A percentile compares a stretch with the other conserved stretches of the same genome.
These are phyloP conservation scores for Typha latifolia DNA, from an alignment of 176 grass and related monocot species.

Conservation along the genomic window DNA sequence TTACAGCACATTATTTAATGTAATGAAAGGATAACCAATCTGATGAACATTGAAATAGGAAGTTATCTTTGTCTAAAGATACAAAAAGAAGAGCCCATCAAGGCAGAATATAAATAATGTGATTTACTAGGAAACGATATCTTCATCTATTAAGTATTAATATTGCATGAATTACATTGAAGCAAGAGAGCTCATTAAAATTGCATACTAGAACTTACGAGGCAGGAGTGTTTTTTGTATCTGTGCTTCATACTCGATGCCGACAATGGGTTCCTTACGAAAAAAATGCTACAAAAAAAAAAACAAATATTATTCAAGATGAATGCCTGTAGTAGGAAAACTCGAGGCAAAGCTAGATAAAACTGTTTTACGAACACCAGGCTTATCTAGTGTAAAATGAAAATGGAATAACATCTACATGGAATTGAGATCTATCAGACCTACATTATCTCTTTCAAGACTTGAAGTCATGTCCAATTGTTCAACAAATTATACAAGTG, in stretches of 20 bases:
- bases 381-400: neutral
- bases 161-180: too few species aligned
- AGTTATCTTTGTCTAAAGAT: too few species aligned
- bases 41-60: too few species aligned
- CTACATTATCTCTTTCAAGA: too few species aligned
- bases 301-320: slow-evolving; percentile 19
- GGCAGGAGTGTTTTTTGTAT: slow-evolving; percentile 97
- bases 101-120: too few species aligned
- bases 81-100: too few species aligned
- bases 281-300: slow-evolving; percentile 79
- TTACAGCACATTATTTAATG: neutral
- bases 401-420: neutral
- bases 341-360: neutral
- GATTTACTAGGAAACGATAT: too few species aligned
- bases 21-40: neutral
- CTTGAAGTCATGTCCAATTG: too few species aligned
- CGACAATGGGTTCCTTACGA: slow-evolving; percentile 75
- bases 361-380: neutral
- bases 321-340: slow-evolving; percentile 7
- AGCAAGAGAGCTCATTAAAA: neutral
- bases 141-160: too few species aligned
- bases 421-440: slow-evolving; percentile 3
- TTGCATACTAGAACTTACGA: slow-evolving; percentile 37
- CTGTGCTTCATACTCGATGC: slow-evolving; percentile 93
- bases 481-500: too few species aligned